phyloP scores from a whole-genome alignment of 345 rosid genomes.

The Corchorus olitorius region DNA sequence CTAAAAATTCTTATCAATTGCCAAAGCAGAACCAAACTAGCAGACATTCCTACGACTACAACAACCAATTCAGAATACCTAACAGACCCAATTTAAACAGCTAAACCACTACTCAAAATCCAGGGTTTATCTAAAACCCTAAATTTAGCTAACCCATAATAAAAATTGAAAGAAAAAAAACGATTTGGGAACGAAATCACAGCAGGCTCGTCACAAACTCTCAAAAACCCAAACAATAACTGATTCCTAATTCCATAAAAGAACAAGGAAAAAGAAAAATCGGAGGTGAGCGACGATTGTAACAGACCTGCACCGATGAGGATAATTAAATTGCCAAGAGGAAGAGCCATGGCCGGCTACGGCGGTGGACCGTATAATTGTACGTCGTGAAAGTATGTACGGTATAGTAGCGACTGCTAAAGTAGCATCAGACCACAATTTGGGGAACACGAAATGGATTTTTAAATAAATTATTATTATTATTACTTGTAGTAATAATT shows the following conservation, averaged over 20 bases:
- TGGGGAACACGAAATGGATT: neutral
- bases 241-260: neutral
- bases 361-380: neutral
- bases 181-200: neutral
- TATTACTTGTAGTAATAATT: neutral
- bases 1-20: neutral
- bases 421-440: conserved; percentile 1
- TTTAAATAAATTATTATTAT: neutral
- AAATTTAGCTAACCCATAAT: neutral
- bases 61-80: neutral
- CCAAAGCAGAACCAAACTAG: neutral
- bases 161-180: neutral
- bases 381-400: neutral
- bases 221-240: neutral
- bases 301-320: conserved; percentile 65
- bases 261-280: neutral
- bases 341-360: conserved; percentile 46
- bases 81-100: neutral
- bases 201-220: neutral
- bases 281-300: neutral
- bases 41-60: neutral
- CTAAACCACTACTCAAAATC: neutral
- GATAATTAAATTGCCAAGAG: conserved; percentile 59
- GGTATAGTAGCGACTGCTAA: neutral
- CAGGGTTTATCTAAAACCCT: neutral